Conservation (phyloP, 768 basidiomycete genomes). For the Psilocybe azurescens region DNA sequence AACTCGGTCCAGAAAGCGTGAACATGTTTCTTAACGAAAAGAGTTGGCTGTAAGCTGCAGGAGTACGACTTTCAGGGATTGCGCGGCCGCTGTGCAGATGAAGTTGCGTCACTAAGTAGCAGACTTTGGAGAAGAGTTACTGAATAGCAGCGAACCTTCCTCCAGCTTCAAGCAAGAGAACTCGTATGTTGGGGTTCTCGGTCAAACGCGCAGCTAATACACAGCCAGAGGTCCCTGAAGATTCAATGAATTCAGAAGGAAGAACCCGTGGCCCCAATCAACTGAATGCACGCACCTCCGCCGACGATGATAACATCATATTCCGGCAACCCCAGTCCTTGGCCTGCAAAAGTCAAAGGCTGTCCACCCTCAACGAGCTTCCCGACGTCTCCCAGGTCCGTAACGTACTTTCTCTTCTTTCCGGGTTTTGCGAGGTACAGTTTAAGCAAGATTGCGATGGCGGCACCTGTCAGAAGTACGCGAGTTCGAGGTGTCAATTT, state of each 20-base stretch:
- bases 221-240: constrained; percentile 61
- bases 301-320: constrained; percentile 17
- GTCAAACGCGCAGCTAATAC: constrained; percentile 61
- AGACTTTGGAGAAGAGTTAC: neutral
- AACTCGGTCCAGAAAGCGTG: constrained; percentile 55
- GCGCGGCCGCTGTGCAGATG: constrained; percentile 41
- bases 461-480: constrained; percentile 3
- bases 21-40: constrained; percentile 42
- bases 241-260: neutral
- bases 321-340: neutral
- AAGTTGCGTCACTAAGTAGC: neutral
- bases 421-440: constrained; percentile 20
- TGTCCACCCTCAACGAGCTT: constrained; percentile 4
- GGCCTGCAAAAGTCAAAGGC: neutral
- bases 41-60: constrained; percentile 42
- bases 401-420: constrained; percentile 27
- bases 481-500: constrained; percentile 6
- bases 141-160: constrained; percentile 1
- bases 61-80: constrained; percentile 40
- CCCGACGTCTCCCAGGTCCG: constrained; percentile 31
- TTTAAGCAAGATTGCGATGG: constrained; percentile 29
- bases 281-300: constrained; percentile 1
- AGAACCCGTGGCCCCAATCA: neutral
- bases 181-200: constrained; percentile 55
- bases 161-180: constrained; percentile 59